A percentile compares a stretch with the other conserved stretches of the same genome.
Conservation (phyloP, 202 grass and related monocot genomes). For the Eragrostis tef region DNA sequence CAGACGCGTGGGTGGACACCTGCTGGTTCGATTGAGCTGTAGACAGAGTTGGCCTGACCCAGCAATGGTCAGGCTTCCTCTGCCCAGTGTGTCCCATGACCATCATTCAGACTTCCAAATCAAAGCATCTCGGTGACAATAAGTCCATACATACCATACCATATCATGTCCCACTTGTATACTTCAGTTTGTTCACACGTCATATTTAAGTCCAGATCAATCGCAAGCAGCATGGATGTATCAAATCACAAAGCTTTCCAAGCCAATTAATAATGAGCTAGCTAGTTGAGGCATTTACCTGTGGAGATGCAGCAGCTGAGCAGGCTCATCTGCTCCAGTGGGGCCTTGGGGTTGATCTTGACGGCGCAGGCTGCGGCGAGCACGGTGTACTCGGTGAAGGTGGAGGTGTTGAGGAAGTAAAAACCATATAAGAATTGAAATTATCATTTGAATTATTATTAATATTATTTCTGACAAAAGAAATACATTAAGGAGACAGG, state of each 20-base stretch:
- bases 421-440: not conserved
- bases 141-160: not conserved
- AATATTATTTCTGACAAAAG: not conserved
- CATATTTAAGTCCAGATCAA: not conserved
- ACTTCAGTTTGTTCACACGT: not conserved
- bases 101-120: not conserved
- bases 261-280: not conserved
- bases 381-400: slow-evolving; percentile 91
- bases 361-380: slow-evolving; percentile 70
- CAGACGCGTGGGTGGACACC: not conserved
- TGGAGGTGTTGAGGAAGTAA: slow-evolving; percentile 93
- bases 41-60: not conserved
- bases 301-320: slow-evolving; percentile 87
- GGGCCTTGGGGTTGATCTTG: slow-evolving; percentile 60
- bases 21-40: not conserved
- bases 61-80: not conserved
- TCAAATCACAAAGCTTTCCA: not conserved
- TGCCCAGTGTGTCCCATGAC: not conserved
- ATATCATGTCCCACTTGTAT: not conserved
- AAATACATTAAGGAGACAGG: not conserved
- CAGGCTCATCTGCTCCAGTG: slow-evolving; percentile 73
- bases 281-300: slow-evolving; percentile 40
- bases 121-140: not conserved
- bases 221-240: not conserved
- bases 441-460: not conserved